These are phyloP conservation scores for Rhizopogon vesiculosus DNA, from an alignment of 768 basidiomycete genomes.

Conservation along the genomic window DNA sequence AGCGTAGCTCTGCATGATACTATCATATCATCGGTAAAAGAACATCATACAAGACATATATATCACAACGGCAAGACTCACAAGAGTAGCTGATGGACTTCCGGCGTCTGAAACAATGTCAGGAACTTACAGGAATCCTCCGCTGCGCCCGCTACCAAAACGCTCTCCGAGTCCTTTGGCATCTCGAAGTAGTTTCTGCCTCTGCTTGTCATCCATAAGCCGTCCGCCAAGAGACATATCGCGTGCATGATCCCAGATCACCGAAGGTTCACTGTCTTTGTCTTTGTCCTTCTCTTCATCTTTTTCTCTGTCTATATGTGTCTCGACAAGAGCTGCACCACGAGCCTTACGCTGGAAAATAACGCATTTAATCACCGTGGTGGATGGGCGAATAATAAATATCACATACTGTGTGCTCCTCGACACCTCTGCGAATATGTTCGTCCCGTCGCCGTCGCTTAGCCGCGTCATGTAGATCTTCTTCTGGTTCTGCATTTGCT, in stretches of 20 bases:
- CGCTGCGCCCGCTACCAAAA: slow-evolving; percentile 71
- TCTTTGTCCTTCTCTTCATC: slow-evolving; percentile 32
- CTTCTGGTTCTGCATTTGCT: slow-evolving; percentile 43
- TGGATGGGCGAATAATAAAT: neutral
- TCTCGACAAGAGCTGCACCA: slow-evolving; percentile 50
- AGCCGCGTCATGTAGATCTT: slow-evolving; percentile 29
- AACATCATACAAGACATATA: neutral
- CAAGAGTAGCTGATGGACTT: neutral
- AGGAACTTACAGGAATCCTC: slow-evolving; percentile 48
- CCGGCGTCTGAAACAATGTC: neutral
- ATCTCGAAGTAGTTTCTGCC: slow-evolving; percentile 74
- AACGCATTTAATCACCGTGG: neutral
- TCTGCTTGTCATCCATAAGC: slow-evolving; percentile 84
- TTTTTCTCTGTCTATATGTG: slow-evolving; percentile 34
- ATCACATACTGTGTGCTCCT: slow-evolving; percentile 68
- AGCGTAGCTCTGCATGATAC: too few relatives aligned
- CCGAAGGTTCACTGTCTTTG: slow-evolving; percentile 50
- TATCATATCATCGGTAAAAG: neutral
- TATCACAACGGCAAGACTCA: neutral
- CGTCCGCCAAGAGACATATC: slow-evolving; percentile 88
- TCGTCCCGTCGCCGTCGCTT: slow-evolving; percentile 64
- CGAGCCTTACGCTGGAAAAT: slow-evolving; percentile 40
- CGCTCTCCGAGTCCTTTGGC: slow-evolving; percentile 77
- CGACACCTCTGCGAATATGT: slow-evolving; percentile 66
- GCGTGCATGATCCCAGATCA: slow-evolving; percentile 88